Base-by-base conservation (phyloP, 2,329 filamentous ascomycete genomes). In the Gremmenia infestans region DNA sequence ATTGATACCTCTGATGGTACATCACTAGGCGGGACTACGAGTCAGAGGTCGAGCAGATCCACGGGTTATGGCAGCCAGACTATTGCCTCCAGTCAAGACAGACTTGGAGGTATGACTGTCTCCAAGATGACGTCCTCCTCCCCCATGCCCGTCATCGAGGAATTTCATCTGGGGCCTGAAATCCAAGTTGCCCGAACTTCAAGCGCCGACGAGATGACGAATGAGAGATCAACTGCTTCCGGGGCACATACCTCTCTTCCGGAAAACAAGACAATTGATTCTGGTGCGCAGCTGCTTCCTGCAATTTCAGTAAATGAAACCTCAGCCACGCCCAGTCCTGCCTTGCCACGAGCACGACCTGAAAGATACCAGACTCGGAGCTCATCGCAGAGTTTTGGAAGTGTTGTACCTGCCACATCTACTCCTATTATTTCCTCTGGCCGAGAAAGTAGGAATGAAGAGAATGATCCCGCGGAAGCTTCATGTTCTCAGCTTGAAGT, bases 1-100 rank as follows among this genome's bases (percentile, higher is more conserved):
- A 68, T 67, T 23, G 68, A 69, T 39, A 69, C 60, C 15, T 50
- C 50, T 61, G 70, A 22, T 0, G 63, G 67, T 22, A 50, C 48
- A 15, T 61, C 64, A n/a, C 58, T 59, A 25, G 58, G 47, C 11
- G 57, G 9, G 22, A 40, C 39, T 50, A 12, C 47, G 23, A 32
- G 55, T 52, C 5, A 48, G 45, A 22, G 12, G 22, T 32, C 28
- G 28, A 32, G 28, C 28, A 32, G 28, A 32, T 32, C 45, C 12
- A 32, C 23, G 7, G 3, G 17, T 32, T 11, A 25, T n/a, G 14
- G 22, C 9, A 48, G 45, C 23, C 45, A 48, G 15, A 2, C 45
- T 11, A 11, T 32, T 32, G 9, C 28, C 3, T 32, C 28, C 3
- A 32, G 28, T 35, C n/a, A 28, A 15, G 23, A 25, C 45, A 48